phyloP scores from a whole-genome alignment of 169 alveolate species.

The Eimeria maxima region DNA sequence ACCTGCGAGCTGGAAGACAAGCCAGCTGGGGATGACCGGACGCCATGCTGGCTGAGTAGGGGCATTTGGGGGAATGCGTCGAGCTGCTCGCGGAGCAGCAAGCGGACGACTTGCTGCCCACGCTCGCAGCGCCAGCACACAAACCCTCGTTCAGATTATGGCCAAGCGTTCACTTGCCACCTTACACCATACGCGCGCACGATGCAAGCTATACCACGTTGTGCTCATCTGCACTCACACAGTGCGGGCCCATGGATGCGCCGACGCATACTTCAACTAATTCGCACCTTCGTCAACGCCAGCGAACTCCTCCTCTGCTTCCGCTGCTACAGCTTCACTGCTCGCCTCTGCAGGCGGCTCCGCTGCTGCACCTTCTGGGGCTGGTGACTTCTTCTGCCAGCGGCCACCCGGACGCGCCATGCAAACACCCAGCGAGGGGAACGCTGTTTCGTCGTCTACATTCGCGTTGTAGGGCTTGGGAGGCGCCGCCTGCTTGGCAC shows the following conservation, averaged over 20 bases:
- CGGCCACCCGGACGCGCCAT: conserved; percentile 78
- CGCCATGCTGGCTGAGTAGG: conserved; percentile 60
- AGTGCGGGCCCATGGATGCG: not conserved
- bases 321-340: conserved; percentile 42
- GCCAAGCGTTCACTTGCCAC: conserved; percentile 42
- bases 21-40: conserved; percentile 56
- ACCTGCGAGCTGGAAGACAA: conserved; percentile 32
- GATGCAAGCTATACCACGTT: not conserved
- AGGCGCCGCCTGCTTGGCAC: conserved; percentile 49
- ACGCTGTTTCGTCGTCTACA: conserved; percentile 78
- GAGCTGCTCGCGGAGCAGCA: conserved; percentile 7
- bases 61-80: not conserved
- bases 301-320: conserved; percentile 7
- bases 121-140: conserved; percentile 14
- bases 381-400: conserved; percentile 74
- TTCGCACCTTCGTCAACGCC: conserved; percentile 28
- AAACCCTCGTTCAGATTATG: conserved; percentile 1
- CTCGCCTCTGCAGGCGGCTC: conserved; percentile 50
- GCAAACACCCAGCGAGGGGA: conserved; percentile 79
- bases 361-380: conserved; percentile 18
- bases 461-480: conserved; percentile 70
- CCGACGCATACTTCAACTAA: not conserved
- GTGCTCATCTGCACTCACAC: not conserved
- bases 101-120: not conserved
- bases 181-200: conserved; percentile 6